A percentile compares a stretch with the other conserved stretches of the same genome.
Evolutionary conservation across 805 yeast genomes (phyloP).

Genomic region (Starmera amethionina): DNA sequence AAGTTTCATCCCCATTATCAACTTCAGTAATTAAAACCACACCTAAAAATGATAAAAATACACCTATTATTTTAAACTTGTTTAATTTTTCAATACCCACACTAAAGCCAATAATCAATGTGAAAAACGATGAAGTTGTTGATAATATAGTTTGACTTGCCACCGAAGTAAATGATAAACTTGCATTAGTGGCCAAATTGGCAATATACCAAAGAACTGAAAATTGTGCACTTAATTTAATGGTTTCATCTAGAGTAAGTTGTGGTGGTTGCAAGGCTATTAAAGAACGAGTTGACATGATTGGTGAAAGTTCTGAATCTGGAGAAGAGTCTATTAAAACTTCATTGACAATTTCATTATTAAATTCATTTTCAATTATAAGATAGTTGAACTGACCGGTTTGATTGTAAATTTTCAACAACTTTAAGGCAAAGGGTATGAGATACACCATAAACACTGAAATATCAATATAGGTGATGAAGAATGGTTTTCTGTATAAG

Average conservation of each 20-base stretch:
- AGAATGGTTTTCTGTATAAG: constrained; percentile 77
- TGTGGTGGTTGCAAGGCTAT: constrained; percentile 18
- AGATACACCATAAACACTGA: constrained; percentile 74
- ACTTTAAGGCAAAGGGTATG: constrained; percentile 38
- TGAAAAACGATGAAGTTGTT: constrained; percentile 89
- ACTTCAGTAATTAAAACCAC: constrained; percentile 68
- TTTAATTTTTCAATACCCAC: constrained; percentile 65
- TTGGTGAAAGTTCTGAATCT: constrained; percentile 20
- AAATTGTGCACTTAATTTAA: constrained; percentile 67
- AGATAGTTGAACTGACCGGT: constrained; percentile 19
- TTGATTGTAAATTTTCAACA: constrained; percentile 16
- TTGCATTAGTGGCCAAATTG: constrained; percentile 80
- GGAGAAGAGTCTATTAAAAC: constrained; percentile 5
- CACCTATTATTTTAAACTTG: constrained; percentile 54
- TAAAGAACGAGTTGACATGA: constrained; percentile 4
- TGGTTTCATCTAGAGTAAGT: constrained; percentile 51
- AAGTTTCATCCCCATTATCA: constrained; percentile 27
- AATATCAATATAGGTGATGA: constrained; percentile 88
- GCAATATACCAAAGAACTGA: constrained; percentile 86
- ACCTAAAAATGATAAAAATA: constrained; percentile 66
- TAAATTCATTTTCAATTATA: constrained; percentile 14
- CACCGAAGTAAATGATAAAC: constrained; percentile 81
- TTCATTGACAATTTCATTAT: constrained; percentile 16
- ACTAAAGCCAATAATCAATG: constrained; percentile 69
- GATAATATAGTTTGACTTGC: constrained; percentile 91